These are phyloP conservation scores for Solanum tacnaense DNA, from an alignment of 257 asterid genomes.

Conservation along the genomic window DNA sequence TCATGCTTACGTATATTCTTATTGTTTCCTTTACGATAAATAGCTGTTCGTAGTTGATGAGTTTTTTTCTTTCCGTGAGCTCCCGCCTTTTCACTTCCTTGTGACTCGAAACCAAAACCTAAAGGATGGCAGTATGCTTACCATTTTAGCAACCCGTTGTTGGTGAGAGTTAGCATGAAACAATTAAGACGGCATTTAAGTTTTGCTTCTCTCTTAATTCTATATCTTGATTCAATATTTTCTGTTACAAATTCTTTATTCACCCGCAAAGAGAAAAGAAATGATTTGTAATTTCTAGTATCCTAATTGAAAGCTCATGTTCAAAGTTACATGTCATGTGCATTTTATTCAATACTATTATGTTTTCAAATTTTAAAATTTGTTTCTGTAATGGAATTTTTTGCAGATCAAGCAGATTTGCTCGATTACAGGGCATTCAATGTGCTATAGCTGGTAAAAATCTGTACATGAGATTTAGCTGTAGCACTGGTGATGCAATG, in stretches of 20 bases:
- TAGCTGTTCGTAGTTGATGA: neutral
- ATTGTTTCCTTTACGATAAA: neutral
- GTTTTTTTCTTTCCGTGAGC: no score
- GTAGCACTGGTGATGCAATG: conserved; percentile 62
- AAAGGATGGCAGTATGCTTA: neutral
- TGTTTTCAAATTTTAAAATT: neutral
- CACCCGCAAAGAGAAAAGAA: neutral
- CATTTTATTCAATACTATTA: neutral
- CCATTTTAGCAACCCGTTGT: neutral
- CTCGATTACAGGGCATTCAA: conserved; percentile 27
- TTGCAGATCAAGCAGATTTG: conserved; percentile 49
- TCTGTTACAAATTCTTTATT: neutral
- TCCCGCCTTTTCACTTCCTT: no score
- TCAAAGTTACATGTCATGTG: neutral
- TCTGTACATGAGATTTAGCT: conserved; percentile 33
- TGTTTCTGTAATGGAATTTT: neutral
- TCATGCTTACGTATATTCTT: neutral
- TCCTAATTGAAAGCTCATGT: neutral
- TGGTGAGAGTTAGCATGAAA: neutral
- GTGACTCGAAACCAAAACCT: no score
- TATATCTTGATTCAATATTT: no score
- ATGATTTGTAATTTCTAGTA: neutral
- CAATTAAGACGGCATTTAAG: neutral
- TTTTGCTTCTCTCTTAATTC: neutral
- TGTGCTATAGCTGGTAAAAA: conserved; percentile 53